A percentile compares a stretch with the other conserved stretches of the same genome.
phyloP scores from a whole-genome alignment of 2,329 filamentous ascomycete species.

The Tolypocladium nubicola region DNA sequence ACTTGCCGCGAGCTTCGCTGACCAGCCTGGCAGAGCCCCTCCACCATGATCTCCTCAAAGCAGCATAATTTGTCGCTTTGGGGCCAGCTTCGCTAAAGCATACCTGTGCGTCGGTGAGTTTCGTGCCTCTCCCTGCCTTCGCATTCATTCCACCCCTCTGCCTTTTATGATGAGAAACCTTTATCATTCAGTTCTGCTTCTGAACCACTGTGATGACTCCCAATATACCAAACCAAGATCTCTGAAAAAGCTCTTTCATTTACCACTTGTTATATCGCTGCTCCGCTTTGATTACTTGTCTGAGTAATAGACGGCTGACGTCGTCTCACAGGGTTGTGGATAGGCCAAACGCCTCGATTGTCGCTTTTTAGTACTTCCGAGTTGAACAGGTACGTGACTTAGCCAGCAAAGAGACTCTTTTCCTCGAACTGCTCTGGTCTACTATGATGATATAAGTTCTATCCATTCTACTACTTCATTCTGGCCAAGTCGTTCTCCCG shows the following conservation, averaged over 20 bases:
- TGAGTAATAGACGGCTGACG: neutral
- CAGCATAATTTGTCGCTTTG: neutral
- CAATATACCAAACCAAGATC: conserved; percentile 53
- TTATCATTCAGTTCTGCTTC: conserved; percentile 64
- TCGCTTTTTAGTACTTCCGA: neutral
- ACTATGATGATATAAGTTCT: conserved; percentile 43
- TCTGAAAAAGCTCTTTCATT: conserved; percentile 34
- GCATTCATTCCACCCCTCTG: neutral
- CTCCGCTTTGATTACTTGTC: neutral
- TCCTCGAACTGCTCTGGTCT: neutral
- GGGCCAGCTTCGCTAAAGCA: neutral
- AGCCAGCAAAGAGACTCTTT: too few species aligned
- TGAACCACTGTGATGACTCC: conserved; percentile 57
- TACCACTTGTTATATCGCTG: neutral
- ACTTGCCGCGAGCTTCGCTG: neutral
- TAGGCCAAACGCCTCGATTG: neutral
- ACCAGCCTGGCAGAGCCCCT: neutral
- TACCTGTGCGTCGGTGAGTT: neutral
- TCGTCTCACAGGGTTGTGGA: neutral
- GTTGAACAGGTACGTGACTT: conserved; percentile 9
- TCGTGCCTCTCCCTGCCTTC: neutral
- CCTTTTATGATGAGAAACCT: conserved; percentile 50
- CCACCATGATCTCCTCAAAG: neutral
- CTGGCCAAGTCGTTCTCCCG: conserved; percentile 62
- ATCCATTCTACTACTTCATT: conserved; percentile 67